Percentiles rank a stretch among this genome's conserved stretches.
Conservation (phyloP, 2,329 filamentous ascomycete species). For the Ceratocystis albifundus region DNA sequence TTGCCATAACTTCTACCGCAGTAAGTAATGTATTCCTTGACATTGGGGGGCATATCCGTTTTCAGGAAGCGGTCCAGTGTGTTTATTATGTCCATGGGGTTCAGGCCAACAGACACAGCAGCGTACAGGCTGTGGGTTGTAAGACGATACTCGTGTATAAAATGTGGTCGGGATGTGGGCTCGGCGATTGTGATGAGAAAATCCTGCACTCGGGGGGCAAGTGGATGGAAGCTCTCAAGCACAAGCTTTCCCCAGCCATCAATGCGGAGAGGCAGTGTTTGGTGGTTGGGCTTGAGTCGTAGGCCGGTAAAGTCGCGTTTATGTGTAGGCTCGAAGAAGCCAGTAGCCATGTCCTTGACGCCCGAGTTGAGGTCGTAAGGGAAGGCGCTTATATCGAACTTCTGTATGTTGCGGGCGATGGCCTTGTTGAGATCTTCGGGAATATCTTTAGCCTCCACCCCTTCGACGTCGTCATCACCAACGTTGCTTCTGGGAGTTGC, state of each 20-base stretch:
- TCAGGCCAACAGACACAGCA: conserved; percentile 86
- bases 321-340: conserved; percentile 35
- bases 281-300: conserved; percentile 74
- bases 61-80: conserved; percentile 83
- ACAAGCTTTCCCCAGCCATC: conserved; percentile 80
- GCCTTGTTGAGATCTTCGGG: conserved; percentile 37
- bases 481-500: conserved; percentile 48
- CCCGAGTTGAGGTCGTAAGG: conserved; percentile 18
- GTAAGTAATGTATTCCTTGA: conserved; percentile 63
- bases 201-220: conserved; percentile 78
- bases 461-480: conserved; percentile 41
- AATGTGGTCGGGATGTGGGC: conserved; percentile 76
- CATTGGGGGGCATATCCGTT: conserved; percentile 69
- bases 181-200: conserved; percentile 95
- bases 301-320: conserved; percentile 67
- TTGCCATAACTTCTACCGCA: conserved; percentile 90
- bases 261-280: conserved; percentile 85
- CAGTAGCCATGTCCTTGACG: conserved; percentile 36
- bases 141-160: conserved; percentile 86
- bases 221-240: conserved; percentile 82
- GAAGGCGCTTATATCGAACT: conserved; percentile 50
- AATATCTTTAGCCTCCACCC: conserved; percentile 33
- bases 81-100: conserved; percentile 78
- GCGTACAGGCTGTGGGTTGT: conserved; percentile 91
- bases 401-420: conserved; percentile 44